Percentiles rank a stretch among this genome's conserved stretches.
Conservation (phyloP, 2,329 filamentous ascomycete genomes). For the Fusarium camptoceras region DNA sequence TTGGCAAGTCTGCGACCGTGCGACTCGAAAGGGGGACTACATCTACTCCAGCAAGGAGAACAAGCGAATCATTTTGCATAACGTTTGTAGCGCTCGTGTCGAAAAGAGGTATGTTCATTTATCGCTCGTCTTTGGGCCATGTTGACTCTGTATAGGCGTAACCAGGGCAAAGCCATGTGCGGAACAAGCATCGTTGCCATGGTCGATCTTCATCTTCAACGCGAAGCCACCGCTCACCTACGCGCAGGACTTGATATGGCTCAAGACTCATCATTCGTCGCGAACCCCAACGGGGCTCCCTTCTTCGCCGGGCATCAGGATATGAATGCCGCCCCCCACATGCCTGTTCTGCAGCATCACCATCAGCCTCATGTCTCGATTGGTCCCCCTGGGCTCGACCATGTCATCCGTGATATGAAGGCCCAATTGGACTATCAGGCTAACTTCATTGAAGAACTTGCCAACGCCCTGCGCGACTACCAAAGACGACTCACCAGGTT, state of each 20-base stretch:
- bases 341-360: not conserved
- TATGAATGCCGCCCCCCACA: not conserved
- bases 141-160: slow-evolving; percentile 9
- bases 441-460: not conserved
- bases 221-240: slow-evolving; percentile 18
- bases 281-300: not conserved
- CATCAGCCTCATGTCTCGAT: not conserved
- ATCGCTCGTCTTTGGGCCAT: not conserved
- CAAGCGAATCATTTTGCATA: slow-evolving; percentile 24
- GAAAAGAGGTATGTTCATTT: slow-evolving; percentile 19
- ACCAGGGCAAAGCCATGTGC: slow-evolving; percentile 20
- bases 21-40: slow-evolving; percentile 28
- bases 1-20: slow-evolving; percentile 42
- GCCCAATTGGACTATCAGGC: not conserved
- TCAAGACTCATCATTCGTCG: not conserved
- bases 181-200: slow-evolving; percentile 24
- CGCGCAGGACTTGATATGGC: not conserved
- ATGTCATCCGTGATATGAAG: not conserved
- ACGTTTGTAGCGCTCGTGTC: slow-evolving; percentile 10
- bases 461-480: not conserved
- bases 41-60: not conserved
- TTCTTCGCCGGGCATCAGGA: not conserved
- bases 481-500: not conserved
- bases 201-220: slow-evolving; percentile 39
- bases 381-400: not conserved